phyloP scores from a whole-genome alignment of 2,329 filamentous ascomycete genomes.

The Alternaria sp. region DNA sequence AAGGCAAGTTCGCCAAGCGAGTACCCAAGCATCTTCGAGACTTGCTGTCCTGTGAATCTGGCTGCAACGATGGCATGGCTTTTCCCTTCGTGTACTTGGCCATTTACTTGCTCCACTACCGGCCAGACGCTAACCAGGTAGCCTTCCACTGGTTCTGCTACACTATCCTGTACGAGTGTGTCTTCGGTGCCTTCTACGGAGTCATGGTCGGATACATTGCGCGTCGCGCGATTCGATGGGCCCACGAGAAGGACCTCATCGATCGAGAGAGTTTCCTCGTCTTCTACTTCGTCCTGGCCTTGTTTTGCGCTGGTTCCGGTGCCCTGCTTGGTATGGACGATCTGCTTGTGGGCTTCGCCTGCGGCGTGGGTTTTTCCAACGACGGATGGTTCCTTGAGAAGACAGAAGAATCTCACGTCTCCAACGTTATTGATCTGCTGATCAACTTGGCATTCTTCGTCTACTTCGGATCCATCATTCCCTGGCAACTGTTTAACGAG shows the following conservation, averaged over 20 bases:
- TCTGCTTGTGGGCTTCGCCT: conserved; percentile 89
- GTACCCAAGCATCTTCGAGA: conserved; percentile 98
- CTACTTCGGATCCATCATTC: conserved; percentile 95
- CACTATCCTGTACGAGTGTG: conserved; percentile 92
- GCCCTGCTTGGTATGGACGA: conserved; percentile 92
- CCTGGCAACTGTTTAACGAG: conserved; percentile 89
- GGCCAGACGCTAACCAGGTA: conserved; percentile 70
- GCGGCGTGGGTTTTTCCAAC: conserved; percentile 98
- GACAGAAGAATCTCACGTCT: conserved; percentile 97
- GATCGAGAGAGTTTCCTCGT: conserved; percentile 97
- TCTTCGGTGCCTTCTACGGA: conserved; percentile 89
- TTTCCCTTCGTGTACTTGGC: conserved; percentile 97
- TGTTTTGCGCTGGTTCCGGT: conserved; percentile 94
- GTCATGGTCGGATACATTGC: conserved; percentile 88
- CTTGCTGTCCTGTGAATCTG: conserved; percentile 91
- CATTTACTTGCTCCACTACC: conserved; percentile 85
- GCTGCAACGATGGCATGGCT: conserved; percentile 99
- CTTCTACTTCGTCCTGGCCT: conserved; percentile 95
- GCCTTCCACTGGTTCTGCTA: conserved; percentile 86
- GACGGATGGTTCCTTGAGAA: conserved; percentile 99
- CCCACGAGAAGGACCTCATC: conserved; percentile 84
- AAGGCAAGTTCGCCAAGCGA: conserved; percentile 97
- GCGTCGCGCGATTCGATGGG: conserved; percentile 85
- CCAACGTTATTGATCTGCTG: conserved; percentile 97
- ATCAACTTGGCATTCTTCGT: conserved; percentile 99